These are phyloP conservation scores for Trichoderma citrinoviride DNA, from an alignment of 2,329 filamentous ascomycete genomes.

Conservation along the genomic window DNA sequence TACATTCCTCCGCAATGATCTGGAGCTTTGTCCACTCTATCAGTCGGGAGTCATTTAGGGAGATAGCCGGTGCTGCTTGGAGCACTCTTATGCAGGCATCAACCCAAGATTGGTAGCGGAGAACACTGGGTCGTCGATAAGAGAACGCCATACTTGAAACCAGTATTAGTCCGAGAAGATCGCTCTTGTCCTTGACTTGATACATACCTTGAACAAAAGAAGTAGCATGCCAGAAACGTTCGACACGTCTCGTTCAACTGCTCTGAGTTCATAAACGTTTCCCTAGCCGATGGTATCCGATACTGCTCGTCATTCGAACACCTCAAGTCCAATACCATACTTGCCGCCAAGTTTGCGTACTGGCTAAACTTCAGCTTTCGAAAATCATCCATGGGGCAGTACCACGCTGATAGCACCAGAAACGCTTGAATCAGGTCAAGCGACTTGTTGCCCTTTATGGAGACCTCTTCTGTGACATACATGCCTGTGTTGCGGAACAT, in stretches of 20 bases:
- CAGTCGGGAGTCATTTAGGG: not conserved
- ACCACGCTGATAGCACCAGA: conserved; percentile 24
- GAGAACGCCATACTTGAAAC: not conserved
- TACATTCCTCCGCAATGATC: not conserved
- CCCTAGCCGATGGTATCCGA: not conserved
- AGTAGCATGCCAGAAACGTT: not conserved
- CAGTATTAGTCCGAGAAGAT: not conserved
- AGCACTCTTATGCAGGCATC: not conserved
- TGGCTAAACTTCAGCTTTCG: conserved; percentile 25
- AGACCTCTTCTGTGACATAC: conserved; percentile 22
- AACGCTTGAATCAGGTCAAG: conserved; percentile 24
- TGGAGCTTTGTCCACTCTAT: not conserved
- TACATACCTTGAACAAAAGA: not conserved
- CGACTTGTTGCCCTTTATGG: conserved; percentile 23
- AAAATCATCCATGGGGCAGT: conserved; percentile 23
- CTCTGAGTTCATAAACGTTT: not conserved
- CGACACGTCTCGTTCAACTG: not conserved
- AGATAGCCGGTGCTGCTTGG: not conserved
- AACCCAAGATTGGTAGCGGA: not conserved
- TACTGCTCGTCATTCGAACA: conserved; percentile 23
- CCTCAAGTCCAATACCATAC: conserved; percentile 24
- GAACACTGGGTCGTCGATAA: not conserved
- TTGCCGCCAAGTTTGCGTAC: conserved; percentile 24
- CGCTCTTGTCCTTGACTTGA: too few species aligned
- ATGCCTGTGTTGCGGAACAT: conserved; percentile 23